Evolutionary conservation across 2,329 filamentous ascomycete species (phyloP).

Genomic region (Fonsecaea erecta): DNA sequence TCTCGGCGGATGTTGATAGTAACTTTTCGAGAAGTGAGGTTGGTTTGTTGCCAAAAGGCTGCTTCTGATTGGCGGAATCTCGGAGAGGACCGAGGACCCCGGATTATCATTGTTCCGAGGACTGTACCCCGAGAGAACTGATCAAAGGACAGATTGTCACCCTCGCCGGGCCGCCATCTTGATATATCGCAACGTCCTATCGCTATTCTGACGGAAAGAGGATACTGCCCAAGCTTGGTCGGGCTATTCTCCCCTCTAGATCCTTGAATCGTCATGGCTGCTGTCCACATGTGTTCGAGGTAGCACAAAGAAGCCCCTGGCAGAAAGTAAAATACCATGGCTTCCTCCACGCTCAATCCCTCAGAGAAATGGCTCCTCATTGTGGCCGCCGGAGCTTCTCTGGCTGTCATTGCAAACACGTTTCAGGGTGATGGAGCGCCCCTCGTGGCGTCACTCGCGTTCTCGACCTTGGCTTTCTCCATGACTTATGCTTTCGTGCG

Average conservation of each 20-base stretch:
- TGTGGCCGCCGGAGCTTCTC: conserved; percentile 69
- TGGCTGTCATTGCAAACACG: conserved; percentile 77
- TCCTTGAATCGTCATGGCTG: neutral
- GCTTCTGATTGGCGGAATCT: conserved; percentile 8
- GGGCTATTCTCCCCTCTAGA: neutral
- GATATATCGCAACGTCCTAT: neutral
- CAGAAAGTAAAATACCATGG: conserved; percentile 46
- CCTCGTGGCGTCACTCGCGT: conserved; percentile 82
- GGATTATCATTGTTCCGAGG: conserved; percentile 12
- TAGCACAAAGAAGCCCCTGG: neutral
- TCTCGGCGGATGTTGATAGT: neutral
- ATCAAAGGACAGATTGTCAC: conserved; percentile 15
- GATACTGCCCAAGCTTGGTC: neutral
- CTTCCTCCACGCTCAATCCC: conserved; percentile 50
- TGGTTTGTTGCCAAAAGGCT: neutral
- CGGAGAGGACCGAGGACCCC: neutral
- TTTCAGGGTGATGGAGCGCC: conserved; percentile 86
- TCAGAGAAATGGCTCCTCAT: conserved; percentile 63
- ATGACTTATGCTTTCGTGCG: conserved; percentile 83
- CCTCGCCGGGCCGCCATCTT: neutral
- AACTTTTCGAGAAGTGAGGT: neutral
- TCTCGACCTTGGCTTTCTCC: conserved; percentile 82
- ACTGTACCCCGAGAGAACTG: neutral
- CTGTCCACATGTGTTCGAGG: neutral
- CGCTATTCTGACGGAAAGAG: neutral